Evolutionary conservation across 306 rosid genomes (phyloP).

Genomic region (Hippophae tibetana): DNA sequence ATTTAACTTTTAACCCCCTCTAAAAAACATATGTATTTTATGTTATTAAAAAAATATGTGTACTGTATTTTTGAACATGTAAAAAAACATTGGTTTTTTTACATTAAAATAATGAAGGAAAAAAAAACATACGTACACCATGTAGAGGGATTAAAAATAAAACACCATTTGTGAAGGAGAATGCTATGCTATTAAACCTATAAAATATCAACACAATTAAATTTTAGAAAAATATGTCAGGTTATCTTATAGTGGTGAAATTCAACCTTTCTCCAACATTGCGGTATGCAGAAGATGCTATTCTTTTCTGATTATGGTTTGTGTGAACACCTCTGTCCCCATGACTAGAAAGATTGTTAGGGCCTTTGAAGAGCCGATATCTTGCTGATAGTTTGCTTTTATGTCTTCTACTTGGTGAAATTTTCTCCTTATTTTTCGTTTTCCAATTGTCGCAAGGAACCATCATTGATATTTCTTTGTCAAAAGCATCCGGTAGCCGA

Average conservation of each 20-base stretch:
- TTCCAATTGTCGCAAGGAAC: conserved; percentile 27
- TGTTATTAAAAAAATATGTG: too few species aligned
- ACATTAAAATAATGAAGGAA: too few species aligned
- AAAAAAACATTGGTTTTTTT: too few species aligned
- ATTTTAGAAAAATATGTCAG: neutral
- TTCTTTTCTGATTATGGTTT: conserved; percentile 27
- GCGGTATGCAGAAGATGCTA: conserved; percentile 19
- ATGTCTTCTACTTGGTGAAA: conserved; percentile 25
- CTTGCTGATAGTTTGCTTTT: conserved; percentile 38
- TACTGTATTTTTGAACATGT: too few species aligned
- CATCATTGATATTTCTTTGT: conserved; percentile 39
- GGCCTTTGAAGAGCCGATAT: conserved; percentile 17
- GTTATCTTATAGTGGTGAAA: neutral
- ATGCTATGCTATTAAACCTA: too few species aligned
- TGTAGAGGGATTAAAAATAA: too few species aligned
- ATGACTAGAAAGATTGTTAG: conserved; percentile 20
- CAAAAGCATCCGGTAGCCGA: conserved; percentile 25
- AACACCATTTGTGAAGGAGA: too few species aligned
- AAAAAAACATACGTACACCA: too few species aligned
- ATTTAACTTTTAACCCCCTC: too few species aligned
- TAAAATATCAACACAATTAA: neutral
- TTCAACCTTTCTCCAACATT: conserved; percentile 23
- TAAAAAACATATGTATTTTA: too few species aligned
- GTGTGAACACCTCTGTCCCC: conserved; percentile 13
- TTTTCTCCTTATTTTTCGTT: conserved; percentile 20